Conservation (phyloP, 2,329 filamentous ascomycete species). For the Calonectria naviculata region DNA sequence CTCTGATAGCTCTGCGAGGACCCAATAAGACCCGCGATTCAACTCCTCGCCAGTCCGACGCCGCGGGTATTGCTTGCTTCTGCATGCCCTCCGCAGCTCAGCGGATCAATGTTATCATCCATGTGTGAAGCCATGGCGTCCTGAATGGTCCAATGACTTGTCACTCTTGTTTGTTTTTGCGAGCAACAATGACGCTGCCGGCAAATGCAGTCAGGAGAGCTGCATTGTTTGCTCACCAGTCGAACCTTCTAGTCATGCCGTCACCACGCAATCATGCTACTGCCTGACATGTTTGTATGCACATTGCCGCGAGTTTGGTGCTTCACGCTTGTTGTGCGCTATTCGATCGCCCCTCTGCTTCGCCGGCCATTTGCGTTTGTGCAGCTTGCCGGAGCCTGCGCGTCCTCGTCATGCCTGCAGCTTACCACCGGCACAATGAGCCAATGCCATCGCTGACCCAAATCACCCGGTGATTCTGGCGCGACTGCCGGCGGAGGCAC, state of each 20-base stretch:
- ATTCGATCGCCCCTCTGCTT: background rate
- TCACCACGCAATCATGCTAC: slow-evolving; percentile 9
- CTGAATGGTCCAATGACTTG: background rate
- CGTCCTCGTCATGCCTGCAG: slow-evolving; percentile 29
- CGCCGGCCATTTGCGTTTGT: background rate
- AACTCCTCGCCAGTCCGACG: background rate
- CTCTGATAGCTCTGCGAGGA: slow-evolving; percentile 14
- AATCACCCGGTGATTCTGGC: slow-evolving; percentile 3
- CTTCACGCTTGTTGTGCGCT: background rate
- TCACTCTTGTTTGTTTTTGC: slow-evolving; percentile 1
- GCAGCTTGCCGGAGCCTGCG: slow-evolving; percentile 17
- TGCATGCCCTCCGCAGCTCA: slow-evolving; percentile 7
- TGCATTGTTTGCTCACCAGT: slow-evolving; percentile 4
- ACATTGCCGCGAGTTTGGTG: background rate
- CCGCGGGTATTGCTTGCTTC: background rate
- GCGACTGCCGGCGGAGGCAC: background rate
- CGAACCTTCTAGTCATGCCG: background rate
- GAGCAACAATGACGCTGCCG: background rate
- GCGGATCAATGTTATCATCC: slow-evolving; percentile 5
- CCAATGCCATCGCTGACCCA: slow-evolving; percentile 1
- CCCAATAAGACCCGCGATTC: slow-evolving; percentile 20
- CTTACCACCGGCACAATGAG: slow-evolving; percentile 6
- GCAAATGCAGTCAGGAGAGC: background rate
- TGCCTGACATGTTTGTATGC: slow-evolving; percentile 6
- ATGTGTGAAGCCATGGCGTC: background rate